These are phyloP conservation scores for Xerocomus minutiporus DNA, from an alignment of 1,284 basidiomycete species.

Conservation along the genomic window DNA sequence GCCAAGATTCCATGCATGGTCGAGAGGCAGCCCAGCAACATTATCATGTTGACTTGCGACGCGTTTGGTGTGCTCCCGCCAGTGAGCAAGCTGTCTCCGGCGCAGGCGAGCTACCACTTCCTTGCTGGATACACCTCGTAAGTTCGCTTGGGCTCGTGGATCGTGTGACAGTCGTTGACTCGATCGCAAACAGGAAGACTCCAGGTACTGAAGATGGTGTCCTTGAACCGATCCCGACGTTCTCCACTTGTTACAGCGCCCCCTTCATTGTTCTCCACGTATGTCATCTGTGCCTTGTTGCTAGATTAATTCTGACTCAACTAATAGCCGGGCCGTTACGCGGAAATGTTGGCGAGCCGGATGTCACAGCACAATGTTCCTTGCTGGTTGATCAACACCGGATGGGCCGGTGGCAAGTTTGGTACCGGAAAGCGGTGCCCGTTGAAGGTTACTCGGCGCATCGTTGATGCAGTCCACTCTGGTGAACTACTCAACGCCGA, in stretches of 20 bases:
- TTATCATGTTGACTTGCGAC: conserved; percentile 98
- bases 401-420: conserved; percentile 96
- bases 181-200: conserved; percentile 57
- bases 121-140: conserved; percentile 93
- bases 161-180: conserved; percentile 2
- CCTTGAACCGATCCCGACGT: conserved; percentile 96
- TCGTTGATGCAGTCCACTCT: conserved; percentile 96
- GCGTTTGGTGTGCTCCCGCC: conserved; percentile 98
- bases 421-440: conserved; percentile 90
- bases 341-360: conserved; percentile 93
- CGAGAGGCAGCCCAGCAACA: conserved; percentile 85
- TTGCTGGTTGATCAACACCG: conserved; percentile 99
- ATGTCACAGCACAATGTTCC: conserved; percentile 90
- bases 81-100: conserved; percentile 87
- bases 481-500: conserved; percentile 85
- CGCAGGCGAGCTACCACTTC: conserved; percentile 98
- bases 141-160: conserved; percentile 27
- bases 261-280: conserved; percentile 98
- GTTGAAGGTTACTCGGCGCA: conserved; percentile 91
- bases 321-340: conserved; percentile 83
- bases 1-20: conserved; percentile 90
- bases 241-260: conserved; percentile 98
- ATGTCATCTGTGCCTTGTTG: conserved; percentile 1
- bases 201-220: conserved; percentile 99
- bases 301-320: not conserved